phyloP scores from a whole-genome alignment of 495 filamentous ascomycete species.

The Hypoxylon cercidicola region DNA sequence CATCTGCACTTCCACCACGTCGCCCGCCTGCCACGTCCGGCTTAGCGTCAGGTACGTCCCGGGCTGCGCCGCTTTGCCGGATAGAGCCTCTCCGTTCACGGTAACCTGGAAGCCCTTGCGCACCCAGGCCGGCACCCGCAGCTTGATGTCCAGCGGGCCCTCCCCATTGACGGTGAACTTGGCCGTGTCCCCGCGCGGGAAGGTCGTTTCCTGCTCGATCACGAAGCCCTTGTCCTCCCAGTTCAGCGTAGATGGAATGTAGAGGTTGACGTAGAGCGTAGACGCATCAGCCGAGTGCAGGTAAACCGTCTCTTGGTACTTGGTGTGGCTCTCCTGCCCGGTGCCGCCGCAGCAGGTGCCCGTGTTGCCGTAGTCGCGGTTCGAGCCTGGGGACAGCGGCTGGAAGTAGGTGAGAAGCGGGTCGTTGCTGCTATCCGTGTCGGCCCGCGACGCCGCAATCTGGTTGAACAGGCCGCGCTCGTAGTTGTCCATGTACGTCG shows the following conservation, averaged over 20 bases:
- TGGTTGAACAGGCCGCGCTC: constrained; percentile 49
- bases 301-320: constrained; percentile 49
- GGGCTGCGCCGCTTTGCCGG: constrained; percentile 8
- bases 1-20: constrained; percentile 43
- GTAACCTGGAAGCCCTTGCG: constrained; percentile 39
- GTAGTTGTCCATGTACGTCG: constrained; percentile 51
- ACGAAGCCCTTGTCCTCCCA: constrained; percentile 43
- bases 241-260: constrained; percentile 44
- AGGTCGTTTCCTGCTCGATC: constrained; percentile 45
- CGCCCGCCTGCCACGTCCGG: constrained; percentile 46
- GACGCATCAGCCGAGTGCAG: constrained; percentile 41
- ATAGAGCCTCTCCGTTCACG: constrained; percentile 42
- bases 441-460: constrained; percentile 45
- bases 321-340: constrained; percentile 49
- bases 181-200: constrained; percentile 39
- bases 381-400: constrained; percentile 44
- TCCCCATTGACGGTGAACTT: constrained; percentile 43
- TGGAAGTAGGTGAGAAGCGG: constrained; percentile 49
- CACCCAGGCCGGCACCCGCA: constrained; percentile 48
- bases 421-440: constrained; percentile 27
- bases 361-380: constrained; percentile 45
- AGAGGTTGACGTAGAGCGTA: constrained; percentile 49
- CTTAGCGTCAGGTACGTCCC: constrained; percentile 44
- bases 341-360: constrained; percentile 51
- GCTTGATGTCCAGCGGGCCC: constrained; percentile 42